Base-by-base conservation (phyloP, 129 eudicot genomes). In the Dittrichia graveolens region DNA sequence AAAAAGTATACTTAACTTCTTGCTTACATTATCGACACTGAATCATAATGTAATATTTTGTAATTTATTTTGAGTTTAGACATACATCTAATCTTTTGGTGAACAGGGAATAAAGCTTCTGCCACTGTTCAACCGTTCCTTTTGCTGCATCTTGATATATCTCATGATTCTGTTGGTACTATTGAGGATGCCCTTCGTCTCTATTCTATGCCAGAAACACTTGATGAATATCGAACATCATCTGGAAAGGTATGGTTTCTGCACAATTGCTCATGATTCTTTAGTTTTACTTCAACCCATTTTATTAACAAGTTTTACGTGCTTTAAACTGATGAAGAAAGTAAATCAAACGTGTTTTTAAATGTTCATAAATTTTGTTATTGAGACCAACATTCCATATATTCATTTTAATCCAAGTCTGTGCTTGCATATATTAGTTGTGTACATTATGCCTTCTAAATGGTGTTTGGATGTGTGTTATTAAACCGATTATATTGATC, bases 121-220 rank as follows among this genome's bases (percentile, higher is more conserved):
- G 98, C 96, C 11, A 89, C 96, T 75, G 87, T 93, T 80, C 95
- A 93, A 71, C 98, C 98, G 53, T 93, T 89, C 79, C 82, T 89
- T 49, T 72, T 93, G 85, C 95, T 93, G 41, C 98, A 93, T 93
- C 96, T 93, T 61, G 98, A 93, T 72, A 89, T 93, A 71, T 85
- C 94, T 42, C 91, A 87, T 66, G 93, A 88, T 72, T 81, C 85
- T 61, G 94, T 93, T 73, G 72, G 76, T 65, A 89, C 87, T 34
- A 85, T 93, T 66, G 96, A 89, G 73, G 96, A 89, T 43, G 96
- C 98, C 68, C 92, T 93, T 57, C 86, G 78, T 64, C 75, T 90
- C 43, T 86, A 78, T 79, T 90, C 95, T 78, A 89, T 96, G 42
- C 96, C 91, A 37, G 98, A 93, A 78, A 89, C 92, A 44, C 95